Evolutionary conservation across 2,329 filamentous ascomycete species (phyloP).

Genomic region (Venturiaceae sp.): DNA sequence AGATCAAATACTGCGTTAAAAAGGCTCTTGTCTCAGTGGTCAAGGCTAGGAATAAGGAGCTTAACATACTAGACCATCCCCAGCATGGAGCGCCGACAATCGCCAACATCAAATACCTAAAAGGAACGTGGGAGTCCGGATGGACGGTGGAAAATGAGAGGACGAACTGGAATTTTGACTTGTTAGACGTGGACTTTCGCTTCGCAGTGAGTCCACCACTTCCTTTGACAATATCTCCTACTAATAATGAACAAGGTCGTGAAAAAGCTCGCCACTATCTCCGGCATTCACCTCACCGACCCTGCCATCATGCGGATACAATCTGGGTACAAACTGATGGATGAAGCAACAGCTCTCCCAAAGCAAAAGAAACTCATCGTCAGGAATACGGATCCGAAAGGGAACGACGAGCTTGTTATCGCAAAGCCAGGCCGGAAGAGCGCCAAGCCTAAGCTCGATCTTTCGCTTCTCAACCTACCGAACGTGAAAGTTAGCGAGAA

Average conservation of each 20-base stretch:
- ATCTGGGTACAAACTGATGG: neutral
- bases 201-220: neutral
- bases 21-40: conserved; percentile 48
- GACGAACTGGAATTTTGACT: neutral
- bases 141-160: neutral
- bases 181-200: neutral
- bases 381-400: too few relatives aligned
- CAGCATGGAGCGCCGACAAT: conserved; percentile 18
- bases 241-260: neutral
- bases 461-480: conserved; percentile 31
- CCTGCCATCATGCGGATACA: neutral
- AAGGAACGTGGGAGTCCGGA: conserved; percentile 19
- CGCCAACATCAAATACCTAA: conserved; percentile 19
- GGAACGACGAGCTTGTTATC: neutral
- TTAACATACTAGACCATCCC: neutral
- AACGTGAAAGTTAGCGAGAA: conserved; percentile 62
- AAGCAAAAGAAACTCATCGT: neutral
- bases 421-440: neutral
- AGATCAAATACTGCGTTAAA: conserved; percentile 37
- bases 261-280: neutral
- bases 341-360: neutral
- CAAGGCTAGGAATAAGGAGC: conserved; percentile 27
- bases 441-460: neutral
- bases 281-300: neutral
- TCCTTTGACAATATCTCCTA: neutral